Conservation (phyloP, 2,329 filamentous ascomycete genomes). For the Fusarium sp. region DNA sequence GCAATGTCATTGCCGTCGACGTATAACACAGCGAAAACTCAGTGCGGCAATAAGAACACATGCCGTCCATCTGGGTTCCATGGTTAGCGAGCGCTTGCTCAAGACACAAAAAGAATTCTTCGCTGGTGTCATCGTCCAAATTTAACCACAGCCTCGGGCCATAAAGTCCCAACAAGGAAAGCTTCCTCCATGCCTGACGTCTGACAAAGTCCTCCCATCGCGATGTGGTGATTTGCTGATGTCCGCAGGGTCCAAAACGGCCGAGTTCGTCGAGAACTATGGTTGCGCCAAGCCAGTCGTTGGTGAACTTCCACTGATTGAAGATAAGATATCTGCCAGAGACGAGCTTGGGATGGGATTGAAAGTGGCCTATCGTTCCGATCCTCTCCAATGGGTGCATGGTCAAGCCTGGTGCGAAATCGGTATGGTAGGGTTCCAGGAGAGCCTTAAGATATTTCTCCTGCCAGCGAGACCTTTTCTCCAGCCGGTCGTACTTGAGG, state of each 20-base stretch:
- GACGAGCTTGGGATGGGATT: constrained; percentile 1
- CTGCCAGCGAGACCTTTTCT: background rate
- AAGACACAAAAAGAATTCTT: background rate
- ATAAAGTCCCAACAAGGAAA: background rate
- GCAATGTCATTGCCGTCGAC: background rate
- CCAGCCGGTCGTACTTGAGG: constrained; percentile 6
- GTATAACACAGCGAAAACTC: background rate
- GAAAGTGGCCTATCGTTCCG: background rate
- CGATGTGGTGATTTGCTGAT: background rate
- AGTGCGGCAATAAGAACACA: background rate
- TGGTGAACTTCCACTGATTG: background rate
- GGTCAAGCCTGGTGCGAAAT: rapidly evolving
- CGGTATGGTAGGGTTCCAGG: background rate
- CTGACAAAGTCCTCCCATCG: background rate
- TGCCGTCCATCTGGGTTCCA: background rate
- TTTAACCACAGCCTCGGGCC: too few species aligned
- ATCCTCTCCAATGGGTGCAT: rapidly evolving
- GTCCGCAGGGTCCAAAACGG: background rate
- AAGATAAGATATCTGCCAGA: constrained; percentile 6
- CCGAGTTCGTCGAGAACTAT: background rate
- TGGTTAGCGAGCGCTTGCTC: background rate
- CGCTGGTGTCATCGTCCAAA: background rate
- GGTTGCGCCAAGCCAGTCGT: too few species aligned
- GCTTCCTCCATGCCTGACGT: background rate
- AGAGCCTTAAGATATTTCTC: background rate